Conservation (phyloP, 2,329 filamentous ascomycete species). For the Hypocrella siamensis region DNA sequence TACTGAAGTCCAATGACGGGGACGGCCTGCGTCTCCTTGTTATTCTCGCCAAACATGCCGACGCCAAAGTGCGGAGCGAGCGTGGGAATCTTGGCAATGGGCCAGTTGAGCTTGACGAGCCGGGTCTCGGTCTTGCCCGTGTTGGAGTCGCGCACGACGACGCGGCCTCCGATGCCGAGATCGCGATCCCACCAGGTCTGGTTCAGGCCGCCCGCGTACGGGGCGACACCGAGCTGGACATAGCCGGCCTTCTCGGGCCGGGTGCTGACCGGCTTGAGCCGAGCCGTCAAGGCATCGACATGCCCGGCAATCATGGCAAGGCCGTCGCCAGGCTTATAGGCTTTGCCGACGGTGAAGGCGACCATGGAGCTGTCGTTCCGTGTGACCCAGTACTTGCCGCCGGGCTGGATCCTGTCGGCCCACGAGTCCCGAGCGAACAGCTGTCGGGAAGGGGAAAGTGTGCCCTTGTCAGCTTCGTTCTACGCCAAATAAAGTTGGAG, state of each 20-base stretch:
- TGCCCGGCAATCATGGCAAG: conserved; percentile 82
- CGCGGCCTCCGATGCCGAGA: conserved; percentile 75
- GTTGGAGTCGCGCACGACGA: conserved; percentile 59
- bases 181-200: conserved; percentile 96
- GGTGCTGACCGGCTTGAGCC: conserved; percentile 78
- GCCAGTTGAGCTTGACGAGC: conserved; percentile 86
- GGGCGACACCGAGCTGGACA: conserved; percentile 77
- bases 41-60: conserved; percentile 50
- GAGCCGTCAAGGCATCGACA: conserved; percentile 81
- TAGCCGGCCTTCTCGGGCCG: conserved; percentile 77
- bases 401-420: conserved; percentile 53
- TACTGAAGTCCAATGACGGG: conserved; percentile 85
- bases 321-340: conserved; percentile 74
- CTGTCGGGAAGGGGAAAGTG: conserved; percentile 17
- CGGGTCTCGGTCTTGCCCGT: conserved; percentile 64
- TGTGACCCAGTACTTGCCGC: conserved; percentile 78
- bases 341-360: conserved; percentile 67
- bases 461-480: not conserved
- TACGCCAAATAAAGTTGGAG: not conserved
- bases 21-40: conserved; percentile 84
- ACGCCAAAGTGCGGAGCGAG: conserved; percentile 88
- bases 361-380: conserved; percentile 78
- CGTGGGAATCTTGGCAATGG: conserved; percentile 82
- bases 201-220: conserved; percentile 78
- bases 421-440: conserved; percentile 70